A percentile compares a stretch with the other conserved stretches of the same genome.
Evolutionary conservation across 2,329 filamentous ascomycete species (phyloP).

Genomic region (Botryosphaeria agaves): DNA sequence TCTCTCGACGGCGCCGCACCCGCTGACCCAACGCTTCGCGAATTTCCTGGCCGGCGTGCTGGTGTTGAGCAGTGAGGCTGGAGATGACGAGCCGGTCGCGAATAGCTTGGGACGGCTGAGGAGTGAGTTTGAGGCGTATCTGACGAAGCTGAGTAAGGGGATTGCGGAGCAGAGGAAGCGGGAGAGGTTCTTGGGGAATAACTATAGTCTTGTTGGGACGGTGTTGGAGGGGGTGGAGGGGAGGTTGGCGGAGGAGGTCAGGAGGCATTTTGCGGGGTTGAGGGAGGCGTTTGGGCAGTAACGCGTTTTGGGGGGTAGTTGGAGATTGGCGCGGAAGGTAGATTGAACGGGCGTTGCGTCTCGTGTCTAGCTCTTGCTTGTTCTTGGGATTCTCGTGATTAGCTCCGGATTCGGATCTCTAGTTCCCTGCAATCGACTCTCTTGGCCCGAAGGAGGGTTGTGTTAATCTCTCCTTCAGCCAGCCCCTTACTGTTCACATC

Average conservation of each 20-base stretch:
- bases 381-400: too few relatives aligned
- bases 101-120: slow-evolving; percentile 63
- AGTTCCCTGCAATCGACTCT: too few relatives aligned
- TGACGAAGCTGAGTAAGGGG: slow-evolving; percentile 58
- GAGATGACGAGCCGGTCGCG: slow-evolving; percentile 83
- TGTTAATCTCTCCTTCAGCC: too few relatives aligned
- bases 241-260: slow-evolving; percentile 58
- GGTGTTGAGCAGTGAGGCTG: slow-evolving; percentile 68
- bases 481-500: too few relatives aligned
- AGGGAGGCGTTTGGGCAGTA: slow-evolving; percentile 12
- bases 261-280: slow-evolving; percentile 53
- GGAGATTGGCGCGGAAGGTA: too few relatives aligned
- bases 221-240: slow-evolving; percentile 61
- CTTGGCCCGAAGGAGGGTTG: too few relatives aligned
- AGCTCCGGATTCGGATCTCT: too few relatives aligned
- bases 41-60: slow-evolving; percentile 80
- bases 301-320: too few relatives aligned
- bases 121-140: slow-evolving; percentile 66
- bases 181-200: slow-evolving; percentile 84
- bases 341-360: too few relatives aligned
- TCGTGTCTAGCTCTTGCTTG: too few relatives aligned
- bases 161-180: slow-evolving; percentile 66
- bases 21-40: slow-evolving; percentile 86
- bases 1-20: slow-evolving; percentile 72
- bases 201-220: slow-evolving; percentile 85